Evolutionary conservation across 2,329 filamentous ascomycete genomes (phyloP).

Genomic region (Canariomyces notabilis): DNA sequence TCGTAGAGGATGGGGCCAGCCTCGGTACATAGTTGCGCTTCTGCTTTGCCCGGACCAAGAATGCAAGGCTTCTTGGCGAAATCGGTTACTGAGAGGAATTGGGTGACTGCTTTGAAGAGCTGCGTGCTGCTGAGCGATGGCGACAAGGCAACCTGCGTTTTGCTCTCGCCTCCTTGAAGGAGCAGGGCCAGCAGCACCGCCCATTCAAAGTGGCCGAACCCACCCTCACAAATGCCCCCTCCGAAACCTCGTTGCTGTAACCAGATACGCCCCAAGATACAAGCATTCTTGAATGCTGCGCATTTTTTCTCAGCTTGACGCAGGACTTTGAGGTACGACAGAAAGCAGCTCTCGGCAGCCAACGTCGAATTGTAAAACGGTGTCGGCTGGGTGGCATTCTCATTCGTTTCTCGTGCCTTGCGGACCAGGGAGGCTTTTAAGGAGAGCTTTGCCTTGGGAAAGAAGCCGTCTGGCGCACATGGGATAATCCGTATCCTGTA

Average conservation of each 20-base stretch:
- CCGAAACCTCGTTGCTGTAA: slow-evolving; percentile 80
- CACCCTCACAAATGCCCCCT: slow-evolving; percentile 64
- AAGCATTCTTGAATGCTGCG: slow-evolving; percentile 73
- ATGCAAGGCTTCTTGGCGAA: slow-evolving; percentile 61
- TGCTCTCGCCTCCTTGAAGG: slow-evolving; percentile 69
- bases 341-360: slow-evolving; percentile 68
- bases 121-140: slow-evolving; percentile 83
- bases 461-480: slow-evolving; percentile 63
- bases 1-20: slow-evolving; percentile 72
- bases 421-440: slow-evolving; percentile 68
- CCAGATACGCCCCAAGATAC: slow-evolving; percentile 82
- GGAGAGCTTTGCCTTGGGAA: slow-evolving; percentile 65
- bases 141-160: slow-evolving; percentile 67
- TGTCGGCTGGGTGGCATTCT: slow-evolving; percentile 50
- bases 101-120: slow-evolving; percentile 89
- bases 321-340: slow-evolving; percentile 70
- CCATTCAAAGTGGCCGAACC: slow-evolving; percentile 94
- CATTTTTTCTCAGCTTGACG: slow-evolving; percentile 65
- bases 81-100: slow-evolving; percentile 73
- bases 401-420: slow-evolving; percentile 41
- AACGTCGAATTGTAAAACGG: slow-evolving; percentile 87
- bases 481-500: slow-evolving; percentile 72
- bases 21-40: slow-evolving; percentile 39
- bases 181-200: slow-evolving; percentile 72
- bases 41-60: slow-evolving; percentile 42